Conservation (phyloP, 129 eudicot species). For the Flaveria linearis region DNA sequence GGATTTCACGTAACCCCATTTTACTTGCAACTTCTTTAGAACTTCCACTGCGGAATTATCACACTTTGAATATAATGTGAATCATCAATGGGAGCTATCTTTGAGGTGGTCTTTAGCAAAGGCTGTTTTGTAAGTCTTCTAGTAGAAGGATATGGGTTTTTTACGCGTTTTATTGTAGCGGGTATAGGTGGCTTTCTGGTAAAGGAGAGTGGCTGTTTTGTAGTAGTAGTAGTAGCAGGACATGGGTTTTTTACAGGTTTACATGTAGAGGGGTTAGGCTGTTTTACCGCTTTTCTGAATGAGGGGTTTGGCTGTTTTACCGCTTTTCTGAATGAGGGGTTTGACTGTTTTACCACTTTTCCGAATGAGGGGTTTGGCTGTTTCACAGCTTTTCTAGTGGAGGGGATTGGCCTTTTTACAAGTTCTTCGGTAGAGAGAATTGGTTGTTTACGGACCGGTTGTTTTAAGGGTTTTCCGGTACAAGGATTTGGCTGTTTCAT, state of each 20-base stretch:
- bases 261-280: background rate
- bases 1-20: no score
- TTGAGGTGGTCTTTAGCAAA: background rate
- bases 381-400: background rate
- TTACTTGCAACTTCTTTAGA: no score
- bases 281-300: background rate
- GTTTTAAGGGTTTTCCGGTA: background rate
- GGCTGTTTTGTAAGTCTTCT: background rate
- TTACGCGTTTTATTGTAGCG: background rate
- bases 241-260: no score
- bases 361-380: background rate
- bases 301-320: no score
- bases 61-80: background rate
- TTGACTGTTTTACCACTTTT: background rate
- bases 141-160: background rate
- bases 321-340: background rate
- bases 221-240: background rate
- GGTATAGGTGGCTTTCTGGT: background rate
- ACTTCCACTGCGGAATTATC: background rate
- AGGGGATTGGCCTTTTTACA: background rate
- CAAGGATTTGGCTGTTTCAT: background rate
- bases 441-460: background rate
- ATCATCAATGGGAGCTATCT: background rate
- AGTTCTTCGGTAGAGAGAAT: background rate
- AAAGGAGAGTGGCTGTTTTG: background rate